These are phyloP conservation scores for Zymoseptoria pseudotritici DNA, from an alignment of 2,329 filamentous ascomycete genomes.

Conservation along the genomic window DNA sequence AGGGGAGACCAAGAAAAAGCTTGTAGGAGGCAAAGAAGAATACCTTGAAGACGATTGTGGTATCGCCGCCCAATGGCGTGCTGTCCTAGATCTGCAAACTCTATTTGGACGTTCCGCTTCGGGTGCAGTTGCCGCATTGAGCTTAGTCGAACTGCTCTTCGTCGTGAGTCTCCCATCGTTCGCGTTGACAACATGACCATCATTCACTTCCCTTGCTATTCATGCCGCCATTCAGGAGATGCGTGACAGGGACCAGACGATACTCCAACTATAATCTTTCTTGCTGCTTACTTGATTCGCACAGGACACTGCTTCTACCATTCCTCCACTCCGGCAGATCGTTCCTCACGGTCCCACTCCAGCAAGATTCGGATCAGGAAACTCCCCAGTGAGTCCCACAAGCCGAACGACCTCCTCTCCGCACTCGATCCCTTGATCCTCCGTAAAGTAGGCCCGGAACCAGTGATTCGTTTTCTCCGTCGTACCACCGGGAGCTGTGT, in stretches of 20 bases:
- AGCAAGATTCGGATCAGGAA: slow-evolving; percentile 13
- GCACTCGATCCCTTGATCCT: slow-evolving; percentile 17
- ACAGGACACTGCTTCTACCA: too few relatives aligned
- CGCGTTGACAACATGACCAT: not conserved
- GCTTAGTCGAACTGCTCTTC: not conserved
- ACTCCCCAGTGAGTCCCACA: slow-evolving; percentile 15
- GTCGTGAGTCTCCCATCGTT: not conserved
- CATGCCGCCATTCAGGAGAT: too few relatives aligned
- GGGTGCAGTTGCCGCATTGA: not conserved
- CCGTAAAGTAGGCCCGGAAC: slow-evolving; percentile 11
- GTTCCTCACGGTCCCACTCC: slow-evolving; percentile 13
- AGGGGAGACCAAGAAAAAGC: too few relatives aligned
- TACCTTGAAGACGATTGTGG: not conserved
- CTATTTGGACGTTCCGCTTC: not conserved
- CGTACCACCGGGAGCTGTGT: slow-evolving; percentile 7
- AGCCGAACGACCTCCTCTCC: slow-evolving; percentile 24
- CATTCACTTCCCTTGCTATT: not conserved
- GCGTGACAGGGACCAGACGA: too few relatives aligned
- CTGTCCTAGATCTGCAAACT: not conserved
- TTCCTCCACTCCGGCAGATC: too few relatives aligned
- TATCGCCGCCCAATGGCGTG: not conserved
- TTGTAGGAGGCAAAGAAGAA: not conserved
- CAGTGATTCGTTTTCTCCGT: slow-evolving; percentile 10
- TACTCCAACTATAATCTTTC: not conserved
- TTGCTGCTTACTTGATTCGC: not conserved